Percentiles rank a stretch among this genome's conserved stretches.
phyloP scores from a whole-genome alignment of 2,329 filamentous ascomycete genomes.

The Monosporascus ibericus region DNA sequence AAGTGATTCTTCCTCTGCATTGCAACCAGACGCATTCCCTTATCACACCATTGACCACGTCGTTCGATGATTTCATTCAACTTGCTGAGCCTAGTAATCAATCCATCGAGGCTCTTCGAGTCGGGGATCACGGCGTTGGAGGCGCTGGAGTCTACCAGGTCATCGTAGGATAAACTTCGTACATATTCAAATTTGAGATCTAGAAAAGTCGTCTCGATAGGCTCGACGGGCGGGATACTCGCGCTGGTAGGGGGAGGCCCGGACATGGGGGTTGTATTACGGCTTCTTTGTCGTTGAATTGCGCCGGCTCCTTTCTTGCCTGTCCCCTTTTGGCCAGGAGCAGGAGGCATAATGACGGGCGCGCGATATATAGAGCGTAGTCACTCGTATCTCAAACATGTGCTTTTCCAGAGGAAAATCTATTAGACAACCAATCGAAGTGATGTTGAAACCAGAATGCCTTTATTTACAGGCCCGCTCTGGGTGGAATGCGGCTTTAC shows the following conservation, averaged over 20 bases:
- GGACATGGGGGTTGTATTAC: conserved; percentile 70
- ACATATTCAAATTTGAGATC: conserved; percentile 55
- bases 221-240: conserved; percentile 44
- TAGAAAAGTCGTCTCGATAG: conserved; percentile 59
- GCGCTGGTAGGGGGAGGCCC: conserved; percentile 31
- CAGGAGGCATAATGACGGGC: conserved; percentile 46
- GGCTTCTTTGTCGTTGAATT: conserved; percentile 64
- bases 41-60: conserved; percentile 62
- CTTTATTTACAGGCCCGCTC: no score
- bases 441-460: no score
- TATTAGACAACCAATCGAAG: no score
- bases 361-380: no score
- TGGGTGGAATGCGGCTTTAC: no score
- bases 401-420: no score
- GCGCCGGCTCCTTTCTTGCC: conserved; percentile 59
- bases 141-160: conserved; percentile 59
- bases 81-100: conserved; percentile 57
- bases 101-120: conserved; percentile 56
- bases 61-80: conserved; percentile 62
- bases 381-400: no score
- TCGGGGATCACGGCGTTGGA: conserved; percentile 54
- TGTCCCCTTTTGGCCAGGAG: conserved; percentile 54
- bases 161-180: conserved; percentile 59
- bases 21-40: conserved; percentile 65
- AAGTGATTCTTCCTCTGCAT: conserved; percentile 57